Percentiles rank a stretch among this genome's conserved stretches.
Evolutionary conservation across 169 alveolate species (phyloP).

Genomic region (Cryptosporidium baileyi): DNA sequence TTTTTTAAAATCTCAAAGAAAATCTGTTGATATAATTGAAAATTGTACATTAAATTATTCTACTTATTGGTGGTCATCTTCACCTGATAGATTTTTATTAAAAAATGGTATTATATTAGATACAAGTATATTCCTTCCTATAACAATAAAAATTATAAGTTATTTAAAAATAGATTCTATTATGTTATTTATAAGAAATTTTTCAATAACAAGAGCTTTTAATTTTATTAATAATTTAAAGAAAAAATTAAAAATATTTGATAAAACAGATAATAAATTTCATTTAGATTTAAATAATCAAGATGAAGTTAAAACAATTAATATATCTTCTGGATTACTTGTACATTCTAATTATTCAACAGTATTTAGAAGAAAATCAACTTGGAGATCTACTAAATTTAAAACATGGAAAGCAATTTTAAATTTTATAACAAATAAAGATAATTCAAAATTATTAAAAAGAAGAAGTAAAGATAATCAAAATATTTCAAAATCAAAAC

Average conservation of each 20-base stretch:
- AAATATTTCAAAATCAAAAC: slow-evolving; percentile 2
- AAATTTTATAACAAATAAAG: neutral
- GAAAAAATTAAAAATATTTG: neutral
- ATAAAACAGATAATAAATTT: neutral
- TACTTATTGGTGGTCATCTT: slow-evolving; percentile 74
- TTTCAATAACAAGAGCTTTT: neutral
- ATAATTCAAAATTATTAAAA: neutral
- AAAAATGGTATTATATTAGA: slow-evolving; percentile 71
- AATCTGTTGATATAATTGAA: slow-evolving; percentile 65
- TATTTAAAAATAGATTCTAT: neutral
- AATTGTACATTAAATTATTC: slow-evolving; percentile 54
- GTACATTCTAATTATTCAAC: slow-evolving; percentile 48
- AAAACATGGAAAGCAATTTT: slow-evolving; percentile 20
- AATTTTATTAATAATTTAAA: neutral
- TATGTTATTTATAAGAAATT: slow-evolving; percentile 4
- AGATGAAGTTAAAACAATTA: neutral
- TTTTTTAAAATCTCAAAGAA: slow-evolving; percentile 61
- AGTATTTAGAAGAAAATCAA: slow-evolving; percentile 28
- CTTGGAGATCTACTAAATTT: slow-evolving; percentile 53
- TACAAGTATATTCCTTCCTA: slow-evolving; percentile 51
- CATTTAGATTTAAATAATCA: neutral
- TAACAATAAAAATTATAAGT: slow-evolving; percentile 6
- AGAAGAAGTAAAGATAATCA: neutral
- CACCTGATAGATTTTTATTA: slow-evolving; percentile 73
- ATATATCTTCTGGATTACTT: slow-evolving; percentile 28